Percentiles rank a stretch among this genome's conserved stretches.
Evolutionary conservation across 2,329 filamentous ascomycete species (phyloP).

Genomic region (Lasiodiplodia theobromae): DNA sequence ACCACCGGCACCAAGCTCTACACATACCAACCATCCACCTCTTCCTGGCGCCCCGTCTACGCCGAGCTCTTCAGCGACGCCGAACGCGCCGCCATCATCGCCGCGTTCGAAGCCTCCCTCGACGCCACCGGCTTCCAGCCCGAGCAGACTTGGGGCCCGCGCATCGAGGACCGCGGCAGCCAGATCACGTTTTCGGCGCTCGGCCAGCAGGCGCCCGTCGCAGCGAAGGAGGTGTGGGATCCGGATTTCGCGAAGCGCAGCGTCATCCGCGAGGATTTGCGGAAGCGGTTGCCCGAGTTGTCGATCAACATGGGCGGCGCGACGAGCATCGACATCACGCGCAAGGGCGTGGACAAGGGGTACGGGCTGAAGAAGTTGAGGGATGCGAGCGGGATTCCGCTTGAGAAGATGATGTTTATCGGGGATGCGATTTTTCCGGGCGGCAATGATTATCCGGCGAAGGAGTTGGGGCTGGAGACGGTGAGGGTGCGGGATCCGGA

Average conservation of each 20-base stretch:
- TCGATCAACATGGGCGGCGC: constrained; percentile 53
- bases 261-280: constrained; percentile 49
- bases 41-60: constrained; percentile 44
- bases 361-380: constrained; percentile 39
- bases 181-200: constrained; percentile 54
- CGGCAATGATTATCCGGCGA: constrained; percentile 50
- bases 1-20: constrained; percentile 54
- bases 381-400: constrained; percentile 42
- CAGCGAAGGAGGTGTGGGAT: constrained; percentile 49
- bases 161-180: constrained; percentile 52
- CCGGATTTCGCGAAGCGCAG: constrained; percentile 51
- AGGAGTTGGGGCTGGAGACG: constrained; percentile 42
- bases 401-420: constrained; percentile 52
- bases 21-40: constrained; percentile 34
- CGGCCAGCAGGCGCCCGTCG: constrained; percentile 49
- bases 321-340: constrained; percentile 51
- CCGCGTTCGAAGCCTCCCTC: constrained; percentile 46
- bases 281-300: constrained; percentile 44
- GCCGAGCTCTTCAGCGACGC: constrained; percentile 49
- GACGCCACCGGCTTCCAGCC: constrained; percentile 48
- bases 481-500: constrained; percentile 37
- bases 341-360: constrained; percentile 50
- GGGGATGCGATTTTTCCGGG: constrained; percentile 52
- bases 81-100: constrained; percentile 41
- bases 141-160: constrained; percentile 49